These are phyloP conservation scores for Nitzschia putrida DNA, from an alignment of 108 stramenopile genomes.

Conservation along the genomic window DNA sequence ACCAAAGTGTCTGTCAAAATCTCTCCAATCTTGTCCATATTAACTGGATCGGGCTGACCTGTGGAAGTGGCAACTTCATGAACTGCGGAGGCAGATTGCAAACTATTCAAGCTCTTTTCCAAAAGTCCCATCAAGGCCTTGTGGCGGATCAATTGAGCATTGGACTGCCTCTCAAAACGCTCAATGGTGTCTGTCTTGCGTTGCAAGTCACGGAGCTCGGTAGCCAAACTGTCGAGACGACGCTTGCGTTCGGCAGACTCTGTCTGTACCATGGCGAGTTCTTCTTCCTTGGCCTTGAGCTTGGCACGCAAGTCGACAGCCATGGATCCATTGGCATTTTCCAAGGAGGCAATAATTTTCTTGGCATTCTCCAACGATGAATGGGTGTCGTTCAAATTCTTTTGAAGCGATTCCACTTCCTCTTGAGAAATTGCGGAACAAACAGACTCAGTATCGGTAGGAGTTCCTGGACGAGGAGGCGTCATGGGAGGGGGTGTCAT, in stretches of 20 bases:
- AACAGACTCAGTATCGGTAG: slow-evolving; percentile 13
- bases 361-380: slow-evolving; percentile 57
- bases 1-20: slow-evolving; percentile 34
- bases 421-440: slow-evolving; percentile 17
- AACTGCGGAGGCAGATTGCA: slow-evolving; percentile 41
- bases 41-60: slow-evolving; percentile 20
- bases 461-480: slow-evolving; percentile 7
- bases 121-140: slow-evolving; percentile 35
- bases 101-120: slow-evolving; percentile 33
- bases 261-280: slow-evolving; percentile 27
- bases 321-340: slow-evolving; percentile 53
- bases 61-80: slow-evolving; percentile 39
- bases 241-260: slow-evolving; percentile 41
- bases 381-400: slow-evolving; percentile 42
- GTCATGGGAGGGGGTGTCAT: slow-evolving; percentile 6
- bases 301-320: slow-evolving; percentile 49
- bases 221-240: slow-evolving; percentile 46
- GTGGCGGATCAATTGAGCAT: slow-evolving; percentile 20
- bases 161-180: slow-evolving; percentile 16
- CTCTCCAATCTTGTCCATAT: slow-evolving; percentile 42
- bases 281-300: slow-evolving; percentile 53
- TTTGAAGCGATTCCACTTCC: slow-evolving; percentile 32
- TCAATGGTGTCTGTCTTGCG: slow-evolving; percentile 28
- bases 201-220: slow-evolving; percentile 52
- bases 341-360: slow-evolving; percentile 61